Evolutionary conservation across 192 early-diverging fungal species (phyloP).

Genomic region (Coemansia sp.): DNA sequence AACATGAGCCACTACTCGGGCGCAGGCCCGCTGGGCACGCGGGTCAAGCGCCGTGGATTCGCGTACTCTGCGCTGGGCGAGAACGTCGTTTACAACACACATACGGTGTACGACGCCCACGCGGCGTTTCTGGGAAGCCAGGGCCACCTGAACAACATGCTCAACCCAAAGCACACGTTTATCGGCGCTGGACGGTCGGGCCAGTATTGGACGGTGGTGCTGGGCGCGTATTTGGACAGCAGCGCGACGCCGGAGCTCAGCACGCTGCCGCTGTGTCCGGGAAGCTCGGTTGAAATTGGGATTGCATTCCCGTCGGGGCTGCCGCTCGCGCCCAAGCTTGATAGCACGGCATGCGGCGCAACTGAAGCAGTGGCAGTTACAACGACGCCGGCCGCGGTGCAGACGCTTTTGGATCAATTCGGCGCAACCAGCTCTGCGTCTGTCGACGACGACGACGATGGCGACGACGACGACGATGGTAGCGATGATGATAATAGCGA

Average conservation of each 20-base stretch:
- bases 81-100: constrained; percentile 21
- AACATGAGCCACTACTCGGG: constrained; percentile 40
- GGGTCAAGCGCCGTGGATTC: constrained; percentile 35
- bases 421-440: too few species aligned
- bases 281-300: constrained; percentile 18
- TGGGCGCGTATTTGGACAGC: constrained; percentile 19
- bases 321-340: constrained; percentile 15
- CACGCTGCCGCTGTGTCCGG: constrained; percentile 41
- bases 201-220: constrained; percentile 39
- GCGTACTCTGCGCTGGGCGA: constrained; percentile 20
- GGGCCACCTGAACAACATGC: constrained; percentile 36
- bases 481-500: not conserved
- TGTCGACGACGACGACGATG: not conserved
- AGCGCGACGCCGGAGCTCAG: constrained; percentile 11
- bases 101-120: constrained; percentile 17
- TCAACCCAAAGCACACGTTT: constrained; percentile 14
- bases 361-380: constrained; percentile 29
- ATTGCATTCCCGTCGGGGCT: constrained; percentile 44
- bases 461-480: not conserved
- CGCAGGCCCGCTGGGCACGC: constrained; percentile 13
- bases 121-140: constrained; percentile 27
- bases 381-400: constrained; percentile 23
- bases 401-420: not conserved
- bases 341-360: constrained; percentile 17
- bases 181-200: constrained; percentile 45